Percentiles rank a stretch among this genome's conserved stretches.
Conservation (phyloP, 2,329 filamentous ascomycete genomes). For the Herpotrichia juniperi region DNA sequence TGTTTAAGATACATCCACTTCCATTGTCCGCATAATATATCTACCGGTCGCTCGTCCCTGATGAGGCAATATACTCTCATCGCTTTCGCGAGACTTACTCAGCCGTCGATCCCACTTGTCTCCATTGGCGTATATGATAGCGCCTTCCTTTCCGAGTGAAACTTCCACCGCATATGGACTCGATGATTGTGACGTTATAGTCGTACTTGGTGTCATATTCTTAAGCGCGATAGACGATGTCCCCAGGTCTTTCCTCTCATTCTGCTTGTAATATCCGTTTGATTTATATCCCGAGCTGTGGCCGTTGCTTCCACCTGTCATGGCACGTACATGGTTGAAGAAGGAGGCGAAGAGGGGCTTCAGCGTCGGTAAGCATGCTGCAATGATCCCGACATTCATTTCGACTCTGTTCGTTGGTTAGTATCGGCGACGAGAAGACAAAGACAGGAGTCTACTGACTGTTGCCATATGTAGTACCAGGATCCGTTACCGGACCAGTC, state of each 20-base stretch:
- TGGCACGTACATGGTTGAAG: background rate
- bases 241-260: background rate
- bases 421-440: background rate
- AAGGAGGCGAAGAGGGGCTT: slow-evolving; percentile 47
- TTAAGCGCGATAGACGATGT: too few relatives aligned
- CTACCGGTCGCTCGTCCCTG: background rate
- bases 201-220: background rate
- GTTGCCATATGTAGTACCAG: background rate
- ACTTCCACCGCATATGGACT: too few relatives aligned
- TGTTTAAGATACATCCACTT: background rate
- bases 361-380: slow-evolving; percentile 52
- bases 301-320: background rate
- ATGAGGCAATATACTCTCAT: background rate
- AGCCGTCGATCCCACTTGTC: background rate
- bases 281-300: background rate
- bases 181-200: background rate
- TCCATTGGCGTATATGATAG: background rate
- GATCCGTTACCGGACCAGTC: background rate
- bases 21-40: background rate
- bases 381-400: slow-evolving; percentile 52
- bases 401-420: slow-evolving; percentile 44
- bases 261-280: background rate
- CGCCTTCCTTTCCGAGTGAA: too few relatives aligned
- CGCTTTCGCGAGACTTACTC: background rate
- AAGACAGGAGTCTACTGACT: background rate